Base-by-base conservation (phyloP, 2,329 filamentous ascomycete species). In the Parascedosporium putredinis region DNA sequence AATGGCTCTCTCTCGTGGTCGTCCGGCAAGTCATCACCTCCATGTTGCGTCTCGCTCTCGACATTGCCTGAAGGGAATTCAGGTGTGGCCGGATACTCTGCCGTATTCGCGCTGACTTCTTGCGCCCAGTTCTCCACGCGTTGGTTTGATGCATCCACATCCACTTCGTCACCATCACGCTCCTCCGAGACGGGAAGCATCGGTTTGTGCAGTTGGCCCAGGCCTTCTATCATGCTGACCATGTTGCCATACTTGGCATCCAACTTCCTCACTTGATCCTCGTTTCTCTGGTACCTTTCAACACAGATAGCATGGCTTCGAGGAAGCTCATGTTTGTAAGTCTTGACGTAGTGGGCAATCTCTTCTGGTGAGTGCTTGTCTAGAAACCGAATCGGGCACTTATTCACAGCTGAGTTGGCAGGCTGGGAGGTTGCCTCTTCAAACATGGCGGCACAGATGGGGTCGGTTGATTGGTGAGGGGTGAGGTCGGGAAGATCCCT, bases 211-310 rank as follows among this genome's bases (percentile, higher is more conserved):
- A 94, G 88, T 55, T 84, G 79, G 45, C 89, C 87, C 34, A 97
- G 72, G 7, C 88, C 88, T 63, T 93, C 84, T 53, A 97, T 94
- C 91, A 97, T 96, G 67, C 81, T 94, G 57, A 88, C 88, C 40
- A 96, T 72, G 62, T 84, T 91, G 55, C 88, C 89, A 63, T 96
- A 97, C 65, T 96, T 97, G 54, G 88, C 88, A 64, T 97, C 91
- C 50, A 97, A 74, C 66, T 94, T 87, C 56, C 82, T 81, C 60
- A 95, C 86, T 60, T 90, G 86, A 55, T 86, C 79, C 58, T 91
- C 84, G 60, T 90, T 91, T 64, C 81, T 84, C 67, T 95, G 88
- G 62, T 95, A 95, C 51, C 90, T 80, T 60, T 86, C 83, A 53
- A 97, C 82, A 64, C 91, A 97, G 42, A 96, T 79, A 62, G 94